phyloP scores from a whole-genome alignment of 2,329 filamentous ascomycete species.

The Cladosporium sp. region DNA sequence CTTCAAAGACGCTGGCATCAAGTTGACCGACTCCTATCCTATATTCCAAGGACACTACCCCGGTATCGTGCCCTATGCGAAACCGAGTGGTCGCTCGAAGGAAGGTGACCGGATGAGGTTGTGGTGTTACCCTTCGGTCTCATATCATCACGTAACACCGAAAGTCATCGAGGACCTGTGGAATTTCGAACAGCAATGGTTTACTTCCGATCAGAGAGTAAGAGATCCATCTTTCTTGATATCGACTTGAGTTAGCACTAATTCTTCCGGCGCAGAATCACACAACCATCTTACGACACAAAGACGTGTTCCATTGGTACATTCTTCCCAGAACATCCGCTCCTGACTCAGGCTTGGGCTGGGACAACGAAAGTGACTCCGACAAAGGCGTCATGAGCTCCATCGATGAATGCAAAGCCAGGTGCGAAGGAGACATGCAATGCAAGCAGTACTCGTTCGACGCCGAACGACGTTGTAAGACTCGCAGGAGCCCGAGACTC shows the following conservation, averaged over 20 bases:
- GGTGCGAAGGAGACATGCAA: slow-evolving; percentile 25
- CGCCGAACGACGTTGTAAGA: slow-evolving; percentile 22
- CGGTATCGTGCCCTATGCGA: not conserved
- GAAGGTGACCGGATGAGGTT: slow-evolving; percentile 30
- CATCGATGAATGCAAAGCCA: slow-evolving; percentile 27
- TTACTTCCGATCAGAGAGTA: not conserved
- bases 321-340: slow-evolving; percentile 28
- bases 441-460: slow-evolving; percentile 31
- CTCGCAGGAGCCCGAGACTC: slow-evolving; percentile 23
- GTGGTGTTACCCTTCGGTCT: slow-evolving; percentile 27
- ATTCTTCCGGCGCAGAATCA: slow-evolving; percentile 19
- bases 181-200: slow-evolving; percentile 28
- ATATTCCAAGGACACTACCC: slow-evolving; percentile 25
- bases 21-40: slow-evolving; percentile 26
- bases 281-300: slow-evolving; percentile 26
- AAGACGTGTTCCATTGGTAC: slow-evolving; percentile 29
- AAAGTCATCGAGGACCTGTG: slow-evolving; percentile 24
- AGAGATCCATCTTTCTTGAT: not conserved
- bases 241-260: not conserved
- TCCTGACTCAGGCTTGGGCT: slow-evolving; percentile 23
- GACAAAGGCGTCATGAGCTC: slow-evolving; percentile 23
- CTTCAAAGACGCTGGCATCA: slow-evolving; percentile 23
- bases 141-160: slow-evolving; percentile 28
- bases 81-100: slow-evolving; percentile 10
- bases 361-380: slow-evolving; percentile 31